Evolutionary conservation across 768 basidiomycete species (phyloP).

Genomic region (Rhodotorula taiwanensis): DNA sequence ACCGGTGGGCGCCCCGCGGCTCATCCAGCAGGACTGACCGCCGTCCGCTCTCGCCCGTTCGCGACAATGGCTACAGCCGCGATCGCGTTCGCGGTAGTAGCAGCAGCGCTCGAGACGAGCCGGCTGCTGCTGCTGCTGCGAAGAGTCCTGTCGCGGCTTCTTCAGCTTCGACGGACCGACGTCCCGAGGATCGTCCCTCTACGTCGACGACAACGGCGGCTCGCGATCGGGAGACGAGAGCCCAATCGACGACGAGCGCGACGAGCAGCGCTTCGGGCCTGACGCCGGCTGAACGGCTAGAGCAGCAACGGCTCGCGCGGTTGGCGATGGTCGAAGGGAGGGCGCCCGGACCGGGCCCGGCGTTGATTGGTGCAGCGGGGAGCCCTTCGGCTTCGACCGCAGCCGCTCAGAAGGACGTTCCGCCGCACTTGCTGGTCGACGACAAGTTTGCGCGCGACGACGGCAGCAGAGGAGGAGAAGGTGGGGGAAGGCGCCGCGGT

Average conservation of each 20-base stretch:
- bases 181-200: not conserved
- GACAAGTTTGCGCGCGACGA: too few relatives aligned
- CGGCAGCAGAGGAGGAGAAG: too few relatives aligned
- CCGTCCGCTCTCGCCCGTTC: too few relatives aligned
- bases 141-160: too few relatives aligned
- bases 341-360: not conserved
- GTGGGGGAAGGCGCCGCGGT: too few relatives aligned
- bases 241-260: not conserved
- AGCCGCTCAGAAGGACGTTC: not conserved
- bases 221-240: not conserved
- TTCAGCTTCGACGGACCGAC: too few relatives aligned
- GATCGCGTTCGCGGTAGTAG: too few relatives aligned
- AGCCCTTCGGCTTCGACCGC: not conserved
- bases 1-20: too few relatives aligned
- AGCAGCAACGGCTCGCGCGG: conserved; percentile 11
- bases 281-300: conserved; percentile 2
- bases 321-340: not conserved
- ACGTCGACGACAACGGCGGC: not conserved
- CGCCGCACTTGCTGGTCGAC: not conserved
- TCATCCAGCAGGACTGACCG: too few relatives aligned
- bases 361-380: not conserved
- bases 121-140: too few relatives aligned
- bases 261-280: conserved; percentile 3
- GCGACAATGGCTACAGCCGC: too few relatives aligned
- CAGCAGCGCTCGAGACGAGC: too few relatives aligned